Percentiles rank a stretch among this genome's conserved stretches.
These are phyloP conservation scores for Solanum peruvianum DNA, from an alignment of 257 asterid genomes.

Conservation along the genomic window DNA sequence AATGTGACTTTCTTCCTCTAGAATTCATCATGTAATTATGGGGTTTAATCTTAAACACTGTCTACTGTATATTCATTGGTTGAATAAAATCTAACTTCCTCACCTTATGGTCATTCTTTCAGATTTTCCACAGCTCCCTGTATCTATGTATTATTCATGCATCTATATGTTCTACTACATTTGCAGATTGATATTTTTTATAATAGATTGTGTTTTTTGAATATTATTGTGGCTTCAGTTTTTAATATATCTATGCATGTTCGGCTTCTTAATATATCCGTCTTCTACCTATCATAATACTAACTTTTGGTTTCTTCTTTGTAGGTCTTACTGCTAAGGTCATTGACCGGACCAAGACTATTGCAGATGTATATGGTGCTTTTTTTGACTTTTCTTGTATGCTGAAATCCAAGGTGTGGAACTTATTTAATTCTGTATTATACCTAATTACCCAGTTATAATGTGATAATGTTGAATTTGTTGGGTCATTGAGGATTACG, in stretches of 20 bases:
- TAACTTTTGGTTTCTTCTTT: neutral
- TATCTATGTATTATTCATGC: neutral
- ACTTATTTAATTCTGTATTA: neutral
- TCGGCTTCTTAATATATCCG: neutral
- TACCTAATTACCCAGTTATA: neutral
- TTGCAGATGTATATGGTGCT: slow-evolving; percentile 87
- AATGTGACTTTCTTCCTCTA: neutral
- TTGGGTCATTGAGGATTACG: neutral
- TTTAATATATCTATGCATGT: neutral
- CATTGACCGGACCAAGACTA: slow-evolving; percentile 62
- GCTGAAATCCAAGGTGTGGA: slow-evolving; percentile 76
- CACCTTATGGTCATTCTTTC: neutral
- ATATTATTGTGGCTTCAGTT: neutral
- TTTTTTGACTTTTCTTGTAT: slow-evolving; percentile 79
- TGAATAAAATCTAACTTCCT: neutral
- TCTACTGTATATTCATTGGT: neutral
- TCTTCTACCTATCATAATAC: neutral
- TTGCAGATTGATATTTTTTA: neutral
- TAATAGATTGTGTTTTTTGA: neutral
- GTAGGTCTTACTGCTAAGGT: slow-evolving; percentile 92
- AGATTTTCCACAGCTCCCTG: neutral
- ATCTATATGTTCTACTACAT: neutral
- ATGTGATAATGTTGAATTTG: neutral
- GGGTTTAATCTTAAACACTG: neutral
- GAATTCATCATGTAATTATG: neutral